These are phyloP conservation scores for Oleoguttula mirabilis DNA, from an alignment of 495 filamentous ascomycete species.

Conservation along the genomic window DNA sequence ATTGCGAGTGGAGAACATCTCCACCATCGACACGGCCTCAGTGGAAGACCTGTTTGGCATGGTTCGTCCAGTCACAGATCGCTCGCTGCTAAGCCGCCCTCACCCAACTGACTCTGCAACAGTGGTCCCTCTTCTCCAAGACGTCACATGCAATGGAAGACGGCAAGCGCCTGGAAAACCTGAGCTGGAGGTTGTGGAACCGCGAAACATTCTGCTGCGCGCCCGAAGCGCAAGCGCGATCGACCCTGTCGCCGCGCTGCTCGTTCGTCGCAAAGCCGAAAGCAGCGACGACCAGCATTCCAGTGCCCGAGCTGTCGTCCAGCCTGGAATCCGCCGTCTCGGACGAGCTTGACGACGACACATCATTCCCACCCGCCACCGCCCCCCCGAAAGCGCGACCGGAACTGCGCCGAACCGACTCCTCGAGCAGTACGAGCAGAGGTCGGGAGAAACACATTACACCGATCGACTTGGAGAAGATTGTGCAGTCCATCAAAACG, in stretches of 20 bases:
- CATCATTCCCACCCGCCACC: slow-evolving; percentile 50
- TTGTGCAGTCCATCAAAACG: slow-evolving; percentile 79
- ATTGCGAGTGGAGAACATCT: slow-evolving; percentile 24
- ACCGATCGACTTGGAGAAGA: slow-evolving; percentile 72
- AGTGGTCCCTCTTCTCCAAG: slow-evolving; percentile 71
- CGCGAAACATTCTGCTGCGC: slow-evolving; percentile 94
- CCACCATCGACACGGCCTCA: slow-evolving; percentile 81
- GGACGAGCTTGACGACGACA: slow-evolving; percentile 41
- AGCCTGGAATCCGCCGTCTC: slow-evolving; percentile 78
- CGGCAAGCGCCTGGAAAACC: slow-evolving; percentile 82
- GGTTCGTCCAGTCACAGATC: slow-evolving; percentile 19
- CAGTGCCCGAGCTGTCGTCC: slow-evolving; percentile 72
- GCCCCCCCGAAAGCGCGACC: slow-evolving; percentile 45
- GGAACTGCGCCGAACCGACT: slow-evolving; percentile 43
- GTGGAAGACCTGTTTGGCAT: slow-evolving; percentile 91
- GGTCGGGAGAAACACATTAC: slow-evolving; percentile 85
- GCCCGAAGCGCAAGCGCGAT: slow-evolving; percentile 38
- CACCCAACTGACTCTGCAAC: slow-evolving; percentile 4
- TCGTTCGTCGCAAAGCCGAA: slow-evolving; percentile 30
- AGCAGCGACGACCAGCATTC: slow-evolving; percentile 16
- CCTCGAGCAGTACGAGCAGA: slow-evolving; percentile 43
- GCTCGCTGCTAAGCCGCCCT: neutral
- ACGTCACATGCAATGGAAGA: slow-evolving; percentile 91
- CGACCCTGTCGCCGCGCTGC: slow-evolving; percentile 35
- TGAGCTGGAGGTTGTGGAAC: slow-evolving; percentile 94